Conservation (phyloP, 2,329 filamentous ascomycete species). For the Sclerotinia borealis region DNA sequence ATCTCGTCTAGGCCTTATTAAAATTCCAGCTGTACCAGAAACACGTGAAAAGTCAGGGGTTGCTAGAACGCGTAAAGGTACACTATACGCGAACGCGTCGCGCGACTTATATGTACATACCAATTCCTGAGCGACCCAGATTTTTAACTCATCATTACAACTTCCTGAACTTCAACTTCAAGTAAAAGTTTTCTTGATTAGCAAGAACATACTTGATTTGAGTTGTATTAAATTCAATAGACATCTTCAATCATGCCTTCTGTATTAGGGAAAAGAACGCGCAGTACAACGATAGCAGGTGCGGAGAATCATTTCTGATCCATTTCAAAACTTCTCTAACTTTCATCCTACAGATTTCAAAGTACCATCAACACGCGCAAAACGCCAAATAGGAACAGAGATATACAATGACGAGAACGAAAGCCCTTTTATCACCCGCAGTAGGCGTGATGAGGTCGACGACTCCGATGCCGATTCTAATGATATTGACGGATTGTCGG, state of each 20-base stretch:
- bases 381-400: slow-evolving; percentile 38
- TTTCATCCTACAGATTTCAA: slow-evolving; percentile 20
- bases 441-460: slow-evolving; percentile 26
- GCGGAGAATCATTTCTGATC: slow-evolving; percentile 23
- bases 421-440: slow-evolving; percentile 46
- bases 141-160: not conserved
- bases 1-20: no score
- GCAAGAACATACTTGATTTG: slow-evolving; percentile 16
- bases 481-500: slow-evolving; percentile 37
- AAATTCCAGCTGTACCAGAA: not conserved
- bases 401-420: slow-evolving; percentile 61
- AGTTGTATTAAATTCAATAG: not conserved
- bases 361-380: slow-evolving; percentile 34
- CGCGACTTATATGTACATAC: slow-evolving; percentile 1
- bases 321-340: slow-evolving; percentile 14
- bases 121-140: not conserved
- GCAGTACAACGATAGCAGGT: slow-evolving; percentile 35
- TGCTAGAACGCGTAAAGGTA: not conserved
- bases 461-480: slow-evolving; percentile 37
- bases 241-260: slow-evolving; percentile 31
- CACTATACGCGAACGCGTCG: slow-evolving; percentile 7
- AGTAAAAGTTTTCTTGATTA: not conserved
- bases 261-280: slow-evolving; percentile 43
- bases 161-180: slow-evolving; percentile 5
- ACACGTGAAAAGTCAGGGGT: slow-evolving; percentile 1